Base-by-base conservation (phyloP, 1,284 basidiomycete species). In the Austroboletus novae-zelandiae region DNA sequence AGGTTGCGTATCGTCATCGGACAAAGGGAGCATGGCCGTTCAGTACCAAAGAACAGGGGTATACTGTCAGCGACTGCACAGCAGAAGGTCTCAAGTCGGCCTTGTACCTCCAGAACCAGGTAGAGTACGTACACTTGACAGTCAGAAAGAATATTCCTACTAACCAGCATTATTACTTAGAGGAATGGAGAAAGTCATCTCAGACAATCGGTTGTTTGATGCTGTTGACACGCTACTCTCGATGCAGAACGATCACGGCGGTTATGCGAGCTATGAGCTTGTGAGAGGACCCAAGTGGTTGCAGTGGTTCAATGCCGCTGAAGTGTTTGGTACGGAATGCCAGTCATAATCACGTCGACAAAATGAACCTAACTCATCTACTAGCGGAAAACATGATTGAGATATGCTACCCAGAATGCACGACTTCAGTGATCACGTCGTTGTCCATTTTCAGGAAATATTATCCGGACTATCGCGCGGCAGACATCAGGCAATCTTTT, bases 11-110 rank as follows among this genome's bases (percentile, higher is more conserved):
- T 71, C 75, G 97, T 34, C 95, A 98, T 64, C 72, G 83, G 30
- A 93, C 92, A 29, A 97, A 96, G 70, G 96, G 97, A 17, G 96
- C 96, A 40, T 99, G 97, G 96, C 85, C 89, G 17, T 88, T 87
- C 72, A 95, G 92, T 53, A 99, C 96, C 5, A 88, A 84, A 50
- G 93, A 95, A 63, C 97, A 98, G 70, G 85, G 92, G n/a, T 99
- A 98, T 64, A 91, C 89, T 0, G 94, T 98, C 45, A 94, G 90
- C 56, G 97, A 99, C 66, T 98, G 96, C 62, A 94, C 94, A 0
- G 94, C 91, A 4, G 97, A 99, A 71, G 97, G 92, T 4, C 71
- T 98, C 39, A 99, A 99, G 69, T 86, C 92, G 0, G 88, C 91
- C 5, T 73, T 99, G 57, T 92, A 92, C 64, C 78, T 99, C n/a